Percentiles rank a stretch among this genome's conserved stretches.
These are phyloP conservation scores for Chlamydomonas eustigma DNA, from an alignment of 139 green algal genomes.

Conservation along the genomic window DNA sequence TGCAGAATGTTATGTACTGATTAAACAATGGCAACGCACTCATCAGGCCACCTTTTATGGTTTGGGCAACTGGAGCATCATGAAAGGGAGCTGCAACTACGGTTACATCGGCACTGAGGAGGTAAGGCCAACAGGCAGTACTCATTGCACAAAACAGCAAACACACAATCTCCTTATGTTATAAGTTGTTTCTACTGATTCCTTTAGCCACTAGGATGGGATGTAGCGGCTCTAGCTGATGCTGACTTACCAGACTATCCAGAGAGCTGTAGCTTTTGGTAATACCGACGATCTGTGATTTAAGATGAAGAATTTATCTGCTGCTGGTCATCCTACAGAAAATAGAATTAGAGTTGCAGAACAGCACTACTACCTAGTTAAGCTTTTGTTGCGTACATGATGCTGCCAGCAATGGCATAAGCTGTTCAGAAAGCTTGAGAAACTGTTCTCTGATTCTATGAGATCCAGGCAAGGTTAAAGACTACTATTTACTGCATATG, in stretches of 20 bases:
- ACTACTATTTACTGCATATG: too few species aligned
- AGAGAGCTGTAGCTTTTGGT: slow-evolving; percentile 4
- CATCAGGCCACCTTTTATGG: slow-evolving; percentile 8
- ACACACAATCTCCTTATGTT: too few species aligned
- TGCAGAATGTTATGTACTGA: not conserved
- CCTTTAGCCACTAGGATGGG: slow-evolving; percentile 9
- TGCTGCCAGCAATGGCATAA: too few species aligned
- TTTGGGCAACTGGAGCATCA: not conserved
- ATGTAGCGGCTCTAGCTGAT: slow-evolving; percentile 6
- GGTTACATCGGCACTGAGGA: not conserved
- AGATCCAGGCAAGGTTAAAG: too few species aligned
- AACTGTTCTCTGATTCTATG: too few species aligned
- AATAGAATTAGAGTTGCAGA: too few species aligned
- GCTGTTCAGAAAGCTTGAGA: too few species aligned
- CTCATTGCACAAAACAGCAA: not conserved
- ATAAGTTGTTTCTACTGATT: too few species aligned
- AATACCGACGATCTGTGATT: not conserved
- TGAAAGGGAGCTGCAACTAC: slow-evolving; percentile 6
- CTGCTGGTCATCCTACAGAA: too few species aligned
- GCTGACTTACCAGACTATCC: not conserved
- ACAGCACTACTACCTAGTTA: too few species aligned
- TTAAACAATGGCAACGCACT: not conserved
- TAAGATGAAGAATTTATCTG: too few species aligned
- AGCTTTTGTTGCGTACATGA: too few species aligned
- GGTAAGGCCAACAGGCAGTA: not conserved